Evolutionary conservation across 129 eudicot species (phyloP).

Genomic region (Cynara cardunculus): DNA sequence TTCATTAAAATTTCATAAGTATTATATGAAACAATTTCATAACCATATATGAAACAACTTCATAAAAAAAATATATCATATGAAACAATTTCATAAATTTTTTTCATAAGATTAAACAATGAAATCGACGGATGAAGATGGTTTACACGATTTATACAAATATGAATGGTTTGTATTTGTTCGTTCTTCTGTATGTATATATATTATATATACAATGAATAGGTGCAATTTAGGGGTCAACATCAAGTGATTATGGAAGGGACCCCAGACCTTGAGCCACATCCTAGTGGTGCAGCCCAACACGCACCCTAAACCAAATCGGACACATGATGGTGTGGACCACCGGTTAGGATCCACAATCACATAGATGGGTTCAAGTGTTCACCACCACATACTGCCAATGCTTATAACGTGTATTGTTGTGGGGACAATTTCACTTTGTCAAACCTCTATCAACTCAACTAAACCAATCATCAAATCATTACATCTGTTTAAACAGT

Average conservation of each 20-base stretch:
- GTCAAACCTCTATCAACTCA: not conserved
- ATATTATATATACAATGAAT: too few species aligned
- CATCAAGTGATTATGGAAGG: conserved; percentile 16
- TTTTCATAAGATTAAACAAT: too few species aligned
- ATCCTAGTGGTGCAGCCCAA: conserved; percentile 12
- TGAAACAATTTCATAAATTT: too few species aligned
- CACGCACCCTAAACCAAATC: conserved; percentile 19
- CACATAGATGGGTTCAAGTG: conserved; percentile 13
- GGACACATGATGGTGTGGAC: conserved; percentile 38
- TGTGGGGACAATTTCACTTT: not conserved
- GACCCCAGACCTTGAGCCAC: conserved; percentile 4
- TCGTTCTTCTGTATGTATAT: too few species aligned
- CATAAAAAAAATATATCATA: too few species aligned
- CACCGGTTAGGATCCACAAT: conserved; percentile 9
- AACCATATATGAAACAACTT: too few species aligned
- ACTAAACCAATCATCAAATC: not conserved
- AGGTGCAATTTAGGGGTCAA: not conserved
- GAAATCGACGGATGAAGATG: too few species aligned
- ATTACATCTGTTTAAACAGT: not conserved
- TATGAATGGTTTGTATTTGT: too few species aligned
- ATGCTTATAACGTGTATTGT: not conserved
- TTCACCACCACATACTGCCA: conserved; percentile 7
- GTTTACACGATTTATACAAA: too few species aligned
- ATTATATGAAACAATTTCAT: too few species aligned
- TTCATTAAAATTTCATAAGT: too few species aligned